Evolutionary conservation across 2,329 filamentous ascomycete genomes (phyloP), one percentile per base, ranked within the genome.

Genomic region (Aspergillus fischeri): DNA sequence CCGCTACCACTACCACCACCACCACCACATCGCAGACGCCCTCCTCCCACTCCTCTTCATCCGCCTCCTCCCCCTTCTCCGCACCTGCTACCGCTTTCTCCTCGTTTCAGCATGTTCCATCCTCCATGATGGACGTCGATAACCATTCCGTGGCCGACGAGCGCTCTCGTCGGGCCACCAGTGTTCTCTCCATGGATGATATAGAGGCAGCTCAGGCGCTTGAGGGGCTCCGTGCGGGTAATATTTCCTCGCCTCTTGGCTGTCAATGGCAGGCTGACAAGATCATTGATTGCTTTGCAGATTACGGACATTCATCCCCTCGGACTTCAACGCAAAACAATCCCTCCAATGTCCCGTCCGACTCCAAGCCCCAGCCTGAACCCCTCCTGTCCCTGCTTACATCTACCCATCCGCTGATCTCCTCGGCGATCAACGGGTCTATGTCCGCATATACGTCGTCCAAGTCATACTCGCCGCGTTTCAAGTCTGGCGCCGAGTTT

Each of bases 401-500:
- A 0, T 92, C 91, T 2, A 90, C 90, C 1, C 92, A 97, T 69
- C 93, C 93, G 0, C 80, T 95, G 60, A 83, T 97, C 17, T 91
- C 90, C 9, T 91, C 86, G 28, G 91, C 92, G 0, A 92, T 96
- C 65, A 91, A 90, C 63, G 87, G 88, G 53, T 93, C 92, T 0
- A 83, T 93, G 7, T 91, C 89, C 1, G 91, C 90, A 1, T 97
- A 97, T 72, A 88, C 89, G 28, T 87, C 84, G 2, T 92, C 90
- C 10, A 97, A 97, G 75, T 91, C 92, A 64, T 95, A 93, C 67
- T 95, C 91, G 1, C 92, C 93, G 0, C 84, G 89, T 2, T 91
- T 97, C 70, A 92, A 90, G 73, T 89, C 90, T n/a, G 86, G 92
- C 59, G 93, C 91, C 51, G 91, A 96, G 71, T 91, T 95, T 66